Evolutionary conservation across 2,329 filamentous ascomycete species (phyloP).

Genomic region (Sarocladium brachiariae): DNA sequence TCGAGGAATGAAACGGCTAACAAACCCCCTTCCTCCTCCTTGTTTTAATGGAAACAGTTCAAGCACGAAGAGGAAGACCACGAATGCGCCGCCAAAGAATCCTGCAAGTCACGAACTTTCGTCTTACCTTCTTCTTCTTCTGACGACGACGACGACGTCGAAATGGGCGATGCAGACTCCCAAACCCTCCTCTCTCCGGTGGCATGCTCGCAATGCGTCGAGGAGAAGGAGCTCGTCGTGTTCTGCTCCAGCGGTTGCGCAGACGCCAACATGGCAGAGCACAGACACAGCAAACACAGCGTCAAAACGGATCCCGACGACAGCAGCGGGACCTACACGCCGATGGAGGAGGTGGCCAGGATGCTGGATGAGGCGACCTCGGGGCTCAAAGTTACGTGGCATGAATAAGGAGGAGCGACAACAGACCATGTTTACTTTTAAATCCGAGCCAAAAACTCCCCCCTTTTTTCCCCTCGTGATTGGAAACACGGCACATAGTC

Average conservation of each 20-base stretch:
- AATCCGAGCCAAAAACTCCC: too few species aligned
- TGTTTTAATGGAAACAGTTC: too few species aligned
- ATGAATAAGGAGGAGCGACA: not conserved
- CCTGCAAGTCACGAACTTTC: not conserved
- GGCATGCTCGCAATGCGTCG: constrained; percentile 36
- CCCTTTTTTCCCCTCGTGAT: too few species aligned
- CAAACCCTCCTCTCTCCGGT: constrained; percentile 22
- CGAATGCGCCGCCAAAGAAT: constrained; percentile 32
- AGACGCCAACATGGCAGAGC: constrained; percentile 31
- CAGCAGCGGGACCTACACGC: not conserved
- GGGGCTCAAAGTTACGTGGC: constrained; percentile 22
- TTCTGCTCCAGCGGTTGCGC: constrained; percentile 39
- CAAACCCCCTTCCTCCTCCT: not conserved
- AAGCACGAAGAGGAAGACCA: constrained; percentile 32
- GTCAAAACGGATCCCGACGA: constrained; percentile 20
- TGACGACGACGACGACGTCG: constrained; percentile 31
- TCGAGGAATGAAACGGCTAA: not conserved
- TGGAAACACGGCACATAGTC: too few species aligned
- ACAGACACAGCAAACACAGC: constrained; percentile 27
- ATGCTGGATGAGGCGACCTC: constrained; percentile 25
- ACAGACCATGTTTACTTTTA: too few species aligned
- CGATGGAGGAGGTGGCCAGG: constrained; percentile 19
- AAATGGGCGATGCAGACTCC: constrained; percentile 29
- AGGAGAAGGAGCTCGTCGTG: constrained; percentile 26
- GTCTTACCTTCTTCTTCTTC: too few species aligned